A percentile compares a stretch with the other conserved stretches of the same genome.
Evolutionary conservation across 306 rosid genomes (phyloP).

Genomic region (Dryas drummondii): DNA sequence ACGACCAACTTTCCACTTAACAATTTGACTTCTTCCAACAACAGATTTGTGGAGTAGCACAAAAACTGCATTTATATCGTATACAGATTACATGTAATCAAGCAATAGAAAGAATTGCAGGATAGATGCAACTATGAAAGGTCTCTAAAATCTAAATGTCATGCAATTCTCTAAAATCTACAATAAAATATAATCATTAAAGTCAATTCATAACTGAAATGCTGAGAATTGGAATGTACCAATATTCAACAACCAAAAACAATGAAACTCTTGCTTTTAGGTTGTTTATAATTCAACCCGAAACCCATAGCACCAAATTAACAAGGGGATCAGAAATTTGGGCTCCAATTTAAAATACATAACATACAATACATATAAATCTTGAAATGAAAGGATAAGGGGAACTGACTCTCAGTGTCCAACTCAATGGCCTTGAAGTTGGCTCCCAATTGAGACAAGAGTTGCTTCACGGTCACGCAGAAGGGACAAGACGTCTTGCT

Average conservation of each 20-base stretch:
- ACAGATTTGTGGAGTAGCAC: background rate
- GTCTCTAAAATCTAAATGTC: too few relatives aligned
- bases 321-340: background rate
- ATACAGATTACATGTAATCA: background rate
- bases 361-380: background rate
- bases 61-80: background rate
- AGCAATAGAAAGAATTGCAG: background rate
- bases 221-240: too few relatives aligned
- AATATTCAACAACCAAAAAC: background rate
- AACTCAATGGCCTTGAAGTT: slow-evolving; percentile 56
- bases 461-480: slow-evolving; percentile 60
- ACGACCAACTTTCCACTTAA: background rate
- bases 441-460: slow-evolving; percentile 45
- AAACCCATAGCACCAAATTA: background rate
- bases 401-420: slow-evolving; percentile 52
- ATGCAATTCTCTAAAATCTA: too few relatives aligned
- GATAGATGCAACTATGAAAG: too few relatives aligned
- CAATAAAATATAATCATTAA: too few relatives aligned
- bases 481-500: slow-evolving; percentile 71
- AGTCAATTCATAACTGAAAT: too few relatives aligned
- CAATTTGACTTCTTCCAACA: slow-evolving; percentile 3
- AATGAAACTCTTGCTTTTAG: too few relatives aligned
- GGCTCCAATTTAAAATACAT: background rate
- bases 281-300: too few relatives aligned
- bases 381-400: background rate